A percentile compares a stretch with the other conserved stretches of the same genome.
Evolutionary conservation across 768 basidiomycete species (phyloP).

Genomic region (Mycena latifolia): DNA sequence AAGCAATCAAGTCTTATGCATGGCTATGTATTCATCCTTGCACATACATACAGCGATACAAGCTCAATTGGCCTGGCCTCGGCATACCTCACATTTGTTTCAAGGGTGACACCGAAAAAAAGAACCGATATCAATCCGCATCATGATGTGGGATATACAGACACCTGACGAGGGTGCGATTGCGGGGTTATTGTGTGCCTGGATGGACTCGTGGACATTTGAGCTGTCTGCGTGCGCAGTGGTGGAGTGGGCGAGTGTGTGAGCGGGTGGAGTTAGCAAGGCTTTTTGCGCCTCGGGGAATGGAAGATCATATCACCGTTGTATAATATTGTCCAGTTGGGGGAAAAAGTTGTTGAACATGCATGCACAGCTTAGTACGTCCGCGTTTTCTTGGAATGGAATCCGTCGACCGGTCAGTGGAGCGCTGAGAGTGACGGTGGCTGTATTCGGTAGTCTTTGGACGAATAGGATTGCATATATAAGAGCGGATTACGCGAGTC

Average conservation of each 20-base stretch:
- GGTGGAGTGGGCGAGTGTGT: not conserved
- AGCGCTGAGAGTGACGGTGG: too few species aligned
- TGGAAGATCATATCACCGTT: too few species aligned
- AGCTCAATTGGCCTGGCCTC: not conserved
- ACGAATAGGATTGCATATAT: too few species aligned
- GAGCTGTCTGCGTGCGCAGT: not conserved
- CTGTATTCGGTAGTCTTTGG: too few species aligned
- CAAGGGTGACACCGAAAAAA: constrained; percentile 16
- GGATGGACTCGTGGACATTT: constrained; percentile 1
- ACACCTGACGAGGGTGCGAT: constrained; percentile 1
- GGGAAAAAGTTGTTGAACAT: too few species aligned
- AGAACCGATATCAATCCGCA: constrained; percentile 21
- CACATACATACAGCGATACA: not conserved
- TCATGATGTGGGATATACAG: constrained; percentile 15
- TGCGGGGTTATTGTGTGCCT: constrained; percentile 17
- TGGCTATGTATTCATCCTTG: too few species aligned
- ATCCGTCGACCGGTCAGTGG: too few species aligned
- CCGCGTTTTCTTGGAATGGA: too few species aligned
- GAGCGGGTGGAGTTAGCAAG: too few species aligned
- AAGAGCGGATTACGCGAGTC: not conserved
- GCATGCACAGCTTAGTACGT: too few species aligned
- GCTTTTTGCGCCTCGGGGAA: not conserved
- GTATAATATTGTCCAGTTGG: too few species aligned
- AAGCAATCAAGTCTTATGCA: too few species aligned
- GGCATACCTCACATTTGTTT: constrained; percentile 1